These are phyloP conservation scores for Fusarium torreyae DNA, from an alignment of 2,329 filamentous ascomycete genomes.

Conservation along the genomic window DNA sequence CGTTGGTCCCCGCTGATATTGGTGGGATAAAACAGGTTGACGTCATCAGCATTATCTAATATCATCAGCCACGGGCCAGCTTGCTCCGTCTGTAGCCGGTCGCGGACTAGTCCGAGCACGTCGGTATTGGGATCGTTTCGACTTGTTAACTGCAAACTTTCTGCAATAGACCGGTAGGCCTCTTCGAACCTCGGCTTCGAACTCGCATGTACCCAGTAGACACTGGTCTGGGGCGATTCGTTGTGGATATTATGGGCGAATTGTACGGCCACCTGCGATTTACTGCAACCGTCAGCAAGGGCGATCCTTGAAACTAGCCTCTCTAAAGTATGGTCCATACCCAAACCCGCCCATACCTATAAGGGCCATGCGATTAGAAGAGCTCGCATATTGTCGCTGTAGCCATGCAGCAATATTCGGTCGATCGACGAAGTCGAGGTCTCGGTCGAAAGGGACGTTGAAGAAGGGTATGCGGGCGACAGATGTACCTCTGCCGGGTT, in stretches of 20 bases:
- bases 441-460: conserved; percentile 50
- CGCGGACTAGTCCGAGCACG: conserved; percentile 51
- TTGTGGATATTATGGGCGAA: conserved; percentile 53
- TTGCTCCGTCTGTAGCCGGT: conserved; percentile 48
- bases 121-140: conserved; percentile 51
- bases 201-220: conserved; percentile 58
- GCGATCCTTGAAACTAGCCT: not conserved
- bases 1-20: too few species aligned
- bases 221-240: conserved; percentile 46
- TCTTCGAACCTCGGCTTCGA: conserved; percentile 55
- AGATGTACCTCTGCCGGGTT: too few species aligned
- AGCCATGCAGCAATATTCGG: conserved; percentile 48
- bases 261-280: conserved; percentile 54
- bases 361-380: conserved; percentile 48
- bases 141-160: conserved; percentile 50
- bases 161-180: conserved; percentile 54
- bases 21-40: conserved; percentile 15
- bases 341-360: conserved; percentile 56
- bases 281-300: conserved; percentile 21
- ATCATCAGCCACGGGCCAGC: conserved; percentile 46
- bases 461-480: not conserved
- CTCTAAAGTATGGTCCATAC: not conserved
- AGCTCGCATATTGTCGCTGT: conserved; percentile 34
- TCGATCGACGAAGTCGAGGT: conserved; percentile 52
- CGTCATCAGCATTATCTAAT: conserved; percentile 44